These are phyloP conservation scores for Papiliotrema fonsecae DNA, from an alignment of 1,284 basidiomycete genomes.

Conservation along the genomic window DNA sequence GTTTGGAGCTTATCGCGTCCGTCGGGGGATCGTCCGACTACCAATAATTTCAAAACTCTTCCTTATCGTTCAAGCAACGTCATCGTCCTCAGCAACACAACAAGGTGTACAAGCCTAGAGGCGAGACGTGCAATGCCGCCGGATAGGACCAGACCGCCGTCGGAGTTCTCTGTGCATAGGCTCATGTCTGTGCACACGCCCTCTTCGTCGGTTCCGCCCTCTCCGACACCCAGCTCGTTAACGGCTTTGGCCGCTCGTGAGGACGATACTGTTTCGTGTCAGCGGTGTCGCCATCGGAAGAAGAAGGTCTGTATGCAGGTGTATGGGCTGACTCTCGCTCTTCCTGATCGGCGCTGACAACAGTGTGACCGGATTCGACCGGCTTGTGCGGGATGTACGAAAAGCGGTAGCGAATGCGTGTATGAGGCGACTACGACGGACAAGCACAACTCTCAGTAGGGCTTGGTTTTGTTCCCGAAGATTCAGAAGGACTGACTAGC, in stretches of 20 bases:
- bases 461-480: not conserved
- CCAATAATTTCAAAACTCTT: too few relatives aligned
- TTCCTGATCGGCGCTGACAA: too few relatives aligned
- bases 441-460: not conserved
- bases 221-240: not conserved
- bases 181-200: not conserved
- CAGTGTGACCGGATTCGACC: not conserved
- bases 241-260: not conserved
- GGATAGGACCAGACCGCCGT: not conserved
- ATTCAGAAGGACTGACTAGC: not conserved
- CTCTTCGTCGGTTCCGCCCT: not conserved
- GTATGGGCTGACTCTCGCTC: not conserved
- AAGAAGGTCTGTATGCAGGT: not conserved
- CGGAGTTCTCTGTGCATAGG: not conserved
- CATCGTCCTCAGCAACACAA: too few relatives aligned
- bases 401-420: not conserved
- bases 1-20: too few relatives aligned
- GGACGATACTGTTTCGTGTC: not conserved
- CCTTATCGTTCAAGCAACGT: too few relatives aligned
- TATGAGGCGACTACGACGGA: not conserved
- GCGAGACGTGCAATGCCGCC: too few relatives aligned
- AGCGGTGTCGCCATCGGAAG: not conserved
- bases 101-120: too few relatives aligned
- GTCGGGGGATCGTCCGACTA: too few relatives aligned
- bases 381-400: not conserved